Evolutionary conservation across 441 rosid genomes (phyloP), one percentile per base, ranked within the genome.

Genomic region (Euphorbia celastroides): DNA sequence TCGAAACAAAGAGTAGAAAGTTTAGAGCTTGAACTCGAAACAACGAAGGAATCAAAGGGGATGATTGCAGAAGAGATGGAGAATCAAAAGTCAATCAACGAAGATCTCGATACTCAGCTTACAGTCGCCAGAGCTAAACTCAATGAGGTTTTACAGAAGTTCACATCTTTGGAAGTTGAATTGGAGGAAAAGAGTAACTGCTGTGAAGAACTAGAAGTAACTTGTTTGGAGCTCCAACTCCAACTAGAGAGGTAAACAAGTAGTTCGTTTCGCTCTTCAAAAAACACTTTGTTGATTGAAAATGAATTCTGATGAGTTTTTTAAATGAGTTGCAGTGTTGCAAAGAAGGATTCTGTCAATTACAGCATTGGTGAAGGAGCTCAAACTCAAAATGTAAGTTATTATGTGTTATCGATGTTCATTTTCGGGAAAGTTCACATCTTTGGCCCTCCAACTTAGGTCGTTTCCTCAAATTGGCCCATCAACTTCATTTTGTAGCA

Each of bases 201-300:
- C 62, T 94, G 98, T 57, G 94, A 92, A 71, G 99, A 94, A 65
- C 74, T 92, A 27, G 96, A 94, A 82, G 88, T 86, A 14, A 87
- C 88, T 5, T 89, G 97, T 64, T 89, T 89, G 6, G 94, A 94
- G 77, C 96, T 94, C 77, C 97, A 94, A 71, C 96, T 94, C 72
- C 91, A 91, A 75, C 70, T 89, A 51, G 96, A 89, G 77, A 88
- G 97, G 99, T 93, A 30, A 75, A 65, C 8, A 67, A 36, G 17
- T 28, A 11, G 30, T 46, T 54, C 72, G 67, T 41, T 63, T 60
- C 46, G 31, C 12, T 32, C 59, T 11, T 13, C 32, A 25, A 19
- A 22, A 52, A 54, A 55, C 30, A 26, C 50, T 65, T 59, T 13
- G 16, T 63, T 57, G 54, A 31, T 30, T 27, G 19, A 25, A 50